phyloP scores from a whole-genome alignment of 768 basidiomycete species.

The Russula sp. region DNA sequence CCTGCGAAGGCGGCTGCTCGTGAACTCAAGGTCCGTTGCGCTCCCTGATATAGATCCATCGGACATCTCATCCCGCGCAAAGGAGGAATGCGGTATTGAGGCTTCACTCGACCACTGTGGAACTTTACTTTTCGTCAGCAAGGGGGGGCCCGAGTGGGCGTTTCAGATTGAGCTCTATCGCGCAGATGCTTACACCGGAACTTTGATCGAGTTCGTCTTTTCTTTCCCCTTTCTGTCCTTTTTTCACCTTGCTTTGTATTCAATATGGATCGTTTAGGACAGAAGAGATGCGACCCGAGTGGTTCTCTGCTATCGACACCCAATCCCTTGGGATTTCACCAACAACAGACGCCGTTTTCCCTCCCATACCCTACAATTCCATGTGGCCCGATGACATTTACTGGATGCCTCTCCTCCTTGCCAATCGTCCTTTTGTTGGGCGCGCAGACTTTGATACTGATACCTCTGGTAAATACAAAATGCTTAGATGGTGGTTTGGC shows the following conservation, averaged over 20 bases:
- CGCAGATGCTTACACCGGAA: constrained; percentile 55
- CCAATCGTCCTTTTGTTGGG: constrained; percentile 40
- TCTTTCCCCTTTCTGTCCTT: constrained; percentile 1
- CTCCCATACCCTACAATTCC: constrained; percentile 52
- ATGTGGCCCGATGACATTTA: constrained; percentile 60
- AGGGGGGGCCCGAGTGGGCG: constrained; percentile 45
- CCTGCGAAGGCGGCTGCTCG: constrained; percentile 64
- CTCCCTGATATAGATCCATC: not conserved
- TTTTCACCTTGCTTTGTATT: not conserved
- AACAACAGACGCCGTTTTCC: constrained; percentile 14
- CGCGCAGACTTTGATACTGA: constrained; percentile 39
- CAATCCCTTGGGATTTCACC: constrained; percentile 9
- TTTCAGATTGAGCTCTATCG: constrained; percentile 71
- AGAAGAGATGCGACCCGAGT: constrained; percentile 83
- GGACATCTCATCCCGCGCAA: not conserved
- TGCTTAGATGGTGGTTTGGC: constrained; percentile 24
- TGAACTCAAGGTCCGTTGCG: constrained; percentile 50
- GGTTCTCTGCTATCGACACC: constrained; percentile 48
- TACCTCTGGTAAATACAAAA: constrained; percentile 9
- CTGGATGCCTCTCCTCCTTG: constrained; percentile 63
- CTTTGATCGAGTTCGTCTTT: constrained; percentile 55
- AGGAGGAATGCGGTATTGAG: constrained; percentile 82
- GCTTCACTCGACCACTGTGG: constrained; percentile 61
- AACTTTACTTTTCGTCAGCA: constrained; percentile 54
- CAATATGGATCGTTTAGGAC: constrained; percentile 40